Percentiles rank a stretch among this genome's conserved stretches.
phyloP scores from a whole-genome alignment of 2,329 filamentous ascomycete species.

The Dothideomycetidae sp. region DNA sequence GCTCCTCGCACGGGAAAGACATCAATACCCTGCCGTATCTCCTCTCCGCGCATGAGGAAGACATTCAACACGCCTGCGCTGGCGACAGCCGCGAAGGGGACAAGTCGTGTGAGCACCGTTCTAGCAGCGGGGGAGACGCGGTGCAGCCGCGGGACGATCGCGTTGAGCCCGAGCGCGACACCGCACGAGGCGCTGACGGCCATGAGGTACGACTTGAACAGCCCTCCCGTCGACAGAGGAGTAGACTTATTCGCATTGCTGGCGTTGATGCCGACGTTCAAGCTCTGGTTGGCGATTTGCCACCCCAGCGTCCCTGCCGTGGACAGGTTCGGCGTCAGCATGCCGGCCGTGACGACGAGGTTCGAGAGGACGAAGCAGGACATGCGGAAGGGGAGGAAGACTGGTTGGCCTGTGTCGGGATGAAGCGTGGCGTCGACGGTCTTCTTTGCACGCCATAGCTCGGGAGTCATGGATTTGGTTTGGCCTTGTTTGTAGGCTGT shows the following conservation, averaged over 20 bases:
- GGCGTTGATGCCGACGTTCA: conserved; percentile 96
- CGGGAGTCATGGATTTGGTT: conserved; percentile 65
- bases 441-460: conserved; percentile 93
- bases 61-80: conserved; percentile 86
- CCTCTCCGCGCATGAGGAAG: conserved; percentile 92
- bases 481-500: conserved; percentile 77
- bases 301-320: conserved; percentile 77
- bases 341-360: conserved; percentile 84
- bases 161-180: conserved; percentile 83
- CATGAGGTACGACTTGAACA: conserved; percentile 79
- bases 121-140: conserved; percentile 59
- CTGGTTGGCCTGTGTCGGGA: conserved; percentile 83
- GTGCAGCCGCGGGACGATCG: conserved; percentile 72
- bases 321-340: conserved; percentile 82
- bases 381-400: conserved; percentile 94
- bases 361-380: conserved; percentile 90
- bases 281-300: conserved; percentile 93
- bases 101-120: conserved; percentile 66
- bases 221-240: conserved; percentile 63
- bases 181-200: conserved; percentile 88
- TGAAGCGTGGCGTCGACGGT: conserved; percentile 92
- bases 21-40: conserved; percentile 86
- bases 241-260: conserved; percentile 97
- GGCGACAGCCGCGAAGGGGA: conserved; percentile 91
- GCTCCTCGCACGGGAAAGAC: conserved; percentile 59